Evolutionary conservation across 2,329 filamentous ascomycete genomes (phyloP), one percentile per base, ranked within the genome.

Genomic region (Claviceps monticola): DNA sequence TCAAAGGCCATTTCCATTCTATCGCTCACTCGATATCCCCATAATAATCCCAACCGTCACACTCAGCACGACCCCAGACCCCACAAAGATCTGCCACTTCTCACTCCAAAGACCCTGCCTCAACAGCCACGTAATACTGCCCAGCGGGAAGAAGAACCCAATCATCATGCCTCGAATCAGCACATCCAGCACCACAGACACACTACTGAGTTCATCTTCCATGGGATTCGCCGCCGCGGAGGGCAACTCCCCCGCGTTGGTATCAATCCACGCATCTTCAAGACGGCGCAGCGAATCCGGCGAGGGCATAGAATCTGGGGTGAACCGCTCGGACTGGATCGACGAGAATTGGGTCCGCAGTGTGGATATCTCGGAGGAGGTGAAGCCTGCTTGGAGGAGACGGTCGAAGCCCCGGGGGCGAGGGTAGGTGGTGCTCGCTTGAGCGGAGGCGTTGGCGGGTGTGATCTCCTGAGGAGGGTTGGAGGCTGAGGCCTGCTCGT

Each of bases 81-180:
- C 81, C 16, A 97, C 88, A 59, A 91, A 91, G 60, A 95, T 79
- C 64, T 89, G 83, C 73, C 88, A 86, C 61, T 90, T 75, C 62
- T 85, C 81, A 55, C 83, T 86, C 80, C 89, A 95, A 54, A 97
- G 82, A 1, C 87, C 89, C 53, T 93, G 86, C 66, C 90, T 76
- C 57, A 91, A 77, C 48, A 94, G 71, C 88, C 90, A 96, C 50
- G 84, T 82, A 52, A 91, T 72, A 60, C 87, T 89, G 0, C 88
- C 91, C 9, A 97, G 68, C 4, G 93, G 93, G 80, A 91, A 97
- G 65, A 98, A 86, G 72, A 97, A 98, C 0, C 93, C 93, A 61
- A 93, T 86, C 54, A 94, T 72, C 66, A 93, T 88, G 4, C 90
- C 93, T 69, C 84, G 86, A 53, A 97, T 74, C 71, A 96, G 80